Evolutionary conservation across 2,329 filamentous ascomycete species (phyloP), one percentile per base, ranked within the genome.

Genomic region (Calonectria hawksworthii): DNA sequence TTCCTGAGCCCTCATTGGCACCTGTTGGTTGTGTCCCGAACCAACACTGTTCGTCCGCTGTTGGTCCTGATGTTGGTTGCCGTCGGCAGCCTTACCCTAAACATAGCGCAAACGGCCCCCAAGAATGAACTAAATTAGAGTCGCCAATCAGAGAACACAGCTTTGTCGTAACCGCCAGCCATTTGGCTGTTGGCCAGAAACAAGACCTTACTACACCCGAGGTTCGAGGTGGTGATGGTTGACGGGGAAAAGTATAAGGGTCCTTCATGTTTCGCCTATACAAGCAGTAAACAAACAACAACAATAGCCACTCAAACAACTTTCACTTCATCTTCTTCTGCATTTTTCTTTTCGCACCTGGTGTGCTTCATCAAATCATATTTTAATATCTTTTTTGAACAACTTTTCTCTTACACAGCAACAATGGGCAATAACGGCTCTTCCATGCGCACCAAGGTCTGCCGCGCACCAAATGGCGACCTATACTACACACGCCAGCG

Each of bases 401-500:
- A 41, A 26, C 8, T 59, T 38, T 23, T 47, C 11, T 4, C 3
- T 7, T 2, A 41, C 26, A 26, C 26, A 21, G 14, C 23, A 63
- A 63, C 34, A 63, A 63, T 63, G 56, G 56, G 56, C 16, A 63
- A 63, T 36, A 63, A 21, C 26, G n/a, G 34, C 28, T 63, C 56
- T n/a, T 21, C n/a, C 34, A 41, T 38, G 34, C 26, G 23, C 21
- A 63, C 36, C 56, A 63, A 63, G 26, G 36, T 63, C 56, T 41
- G 38, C 32, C 56, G 56, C 56, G 34, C 56, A 28, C 38, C 56
- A 28, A 63, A 63, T 11, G 56, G 56, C 36, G 23, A 63, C 21
- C 5, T 63, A 13, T 63, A 63, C 32, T 63, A 41, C 56, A 63
- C 9, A 2, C 56, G 56, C 11, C n/a, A 18, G 14, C 56, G 36